Conservation (phyloP, 768 basidiomycete species). For the Scleroderma bovista region DNA sequence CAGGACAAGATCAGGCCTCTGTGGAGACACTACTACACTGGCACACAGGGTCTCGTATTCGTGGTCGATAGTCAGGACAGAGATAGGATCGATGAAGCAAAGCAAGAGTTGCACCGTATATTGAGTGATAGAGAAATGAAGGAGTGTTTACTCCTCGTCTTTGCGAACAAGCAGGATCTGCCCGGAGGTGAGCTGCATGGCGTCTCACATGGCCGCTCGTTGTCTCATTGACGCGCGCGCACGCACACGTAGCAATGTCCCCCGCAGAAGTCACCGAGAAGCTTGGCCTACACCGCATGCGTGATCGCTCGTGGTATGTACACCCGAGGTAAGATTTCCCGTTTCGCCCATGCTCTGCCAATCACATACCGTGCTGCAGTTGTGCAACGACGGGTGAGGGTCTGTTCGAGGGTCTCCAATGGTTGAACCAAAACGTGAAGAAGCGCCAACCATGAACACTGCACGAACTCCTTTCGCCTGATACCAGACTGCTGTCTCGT, state of each 20-base stretch:
- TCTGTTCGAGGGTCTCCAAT: constrained; percentile 93
- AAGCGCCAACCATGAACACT: constrained; percentile 67
- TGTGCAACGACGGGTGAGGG: constrained; percentile 97
- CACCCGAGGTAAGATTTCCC: constrained; percentile 73
- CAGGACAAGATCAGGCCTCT: constrained; percentile 99
- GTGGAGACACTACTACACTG: constrained; percentile 99
- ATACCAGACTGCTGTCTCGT: constrained; percentile 18
- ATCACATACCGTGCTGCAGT: constrained; percentile 34
- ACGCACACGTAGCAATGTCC: constrained; percentile 68
- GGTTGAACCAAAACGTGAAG: constrained; percentile 97
- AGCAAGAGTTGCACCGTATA: constrained; percentile 92
- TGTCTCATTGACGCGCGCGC: not conserved
- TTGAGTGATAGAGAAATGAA: constrained; percentile 97
- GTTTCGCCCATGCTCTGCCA: not conserved
- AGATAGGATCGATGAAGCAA: constrained; percentile 94
- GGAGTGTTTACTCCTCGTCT: constrained; percentile 94
- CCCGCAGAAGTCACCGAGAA: constrained; percentile 98
- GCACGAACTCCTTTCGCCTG: constrained; percentile 12
- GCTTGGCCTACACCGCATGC: constrained; percentile 91
- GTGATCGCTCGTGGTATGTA: constrained; percentile 97
- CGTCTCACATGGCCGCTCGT: not conserved
- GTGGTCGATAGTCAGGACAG: constrained; percentile 96
- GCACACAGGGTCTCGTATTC: constrained; percentile 96
- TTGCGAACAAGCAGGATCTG: constrained; percentile 98
- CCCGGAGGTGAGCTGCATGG: constrained; percentile 69